phyloP scores from a whole-genome alignment of 768 basidiomycete species.

The Suillus subluteus region DNA sequence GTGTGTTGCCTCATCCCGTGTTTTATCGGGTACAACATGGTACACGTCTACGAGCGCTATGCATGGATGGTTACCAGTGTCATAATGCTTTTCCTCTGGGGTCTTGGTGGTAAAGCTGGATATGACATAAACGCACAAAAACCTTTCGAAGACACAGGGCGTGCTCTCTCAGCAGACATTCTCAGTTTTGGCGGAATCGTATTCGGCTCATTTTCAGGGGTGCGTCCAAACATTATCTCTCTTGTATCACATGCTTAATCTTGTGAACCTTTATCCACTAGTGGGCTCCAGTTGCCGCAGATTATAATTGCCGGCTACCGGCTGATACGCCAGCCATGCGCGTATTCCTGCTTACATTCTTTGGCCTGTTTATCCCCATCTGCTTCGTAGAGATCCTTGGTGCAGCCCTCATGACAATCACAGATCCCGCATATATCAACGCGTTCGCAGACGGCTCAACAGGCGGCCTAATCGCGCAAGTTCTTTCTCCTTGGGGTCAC shows the following conservation, averaged over 20 bases:
- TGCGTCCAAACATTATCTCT: slow-evolving; percentile 18
- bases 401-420: slow-evolving; percentile 47
- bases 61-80: slow-evolving; percentile 53
- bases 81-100: slow-evolving; percentile 56
- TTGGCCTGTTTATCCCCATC: slow-evolving; percentile 53
- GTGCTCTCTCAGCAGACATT: slow-evolving; percentile 40
- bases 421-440: slow-evolving; percentile 39
- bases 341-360: slow-evolving; percentile 53
- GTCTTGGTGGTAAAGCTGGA: slow-evolving; percentile 50
- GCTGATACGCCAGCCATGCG: slow-evolving; percentile 43
- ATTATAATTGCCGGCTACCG: slow-evolving; percentile 58
- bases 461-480: slow-evolving; percentile 47
- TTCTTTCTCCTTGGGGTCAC: slow-evolving; percentile 48
- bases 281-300: slow-evolving; percentile 57
- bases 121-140: slow-evolving; percentile 49
- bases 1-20: slow-evolving; percentile 47
- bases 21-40: slow-evolving; percentile 49
- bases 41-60: slow-evolving; percentile 57
- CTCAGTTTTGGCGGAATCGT: slow-evolving; percentile 56
- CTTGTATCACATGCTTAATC: neutral
- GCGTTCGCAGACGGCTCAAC: slow-evolving; percentile 46
- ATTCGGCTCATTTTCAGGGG: slow-evolving; percentile 50
- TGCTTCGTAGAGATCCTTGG: slow-evolving; percentile 41
- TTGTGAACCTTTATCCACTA: slow-evolving; percentile 11
- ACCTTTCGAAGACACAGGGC: slow-evolving; percentile 45